Evolutionary conservation across 2,329 filamentous ascomycete genomes (phyloP), one percentile per base, ranked within the genome.

Genomic region (Aureobasidium zeae): DNA sequence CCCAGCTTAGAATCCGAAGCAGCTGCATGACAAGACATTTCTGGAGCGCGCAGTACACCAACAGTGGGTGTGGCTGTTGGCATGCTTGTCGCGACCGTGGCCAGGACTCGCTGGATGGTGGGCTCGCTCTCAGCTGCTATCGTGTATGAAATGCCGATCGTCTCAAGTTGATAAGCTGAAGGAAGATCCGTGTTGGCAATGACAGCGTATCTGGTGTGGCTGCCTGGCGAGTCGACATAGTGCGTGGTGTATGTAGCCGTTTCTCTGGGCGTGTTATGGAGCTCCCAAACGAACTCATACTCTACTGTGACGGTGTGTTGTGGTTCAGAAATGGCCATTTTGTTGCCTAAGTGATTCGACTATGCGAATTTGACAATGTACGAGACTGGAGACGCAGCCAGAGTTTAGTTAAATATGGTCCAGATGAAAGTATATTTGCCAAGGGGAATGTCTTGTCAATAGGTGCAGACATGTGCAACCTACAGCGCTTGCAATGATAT

Each of bases 111-210:
- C 10, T 41, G 37, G 19, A 13, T 25, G 8, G 28, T 17, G 7
- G 11, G 7, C 3, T 3, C 28, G 19, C 28, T 28, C 9, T 26
- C n/a, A 6, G 6, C 4, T 6, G 22, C 11, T 8, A 32, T 25
- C 7, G 9, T 22, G 19, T 41, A 41, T 24, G 28, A 10, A n/a
- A 41, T 24, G n/a, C 37, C 37, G 20, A 41, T 5, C 2, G 28
- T 32, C 28, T 41, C 37, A 16, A 41, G 4, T 10, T 31, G n/a
- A 10, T 5, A 24, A 8, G 37, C 10, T 4, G 37, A 32, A n/a
- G 37, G 37, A 2, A 41, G 17, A 9, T 26, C 37, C 5, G 28
- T 41, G 13, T 41, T 41, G 37, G 19, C 37, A 5, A 41, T n/a
- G 12, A 32, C 17, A 2, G 20, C 20, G 20, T 41, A 41, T 7